Percentiles rank a stretch among this genome's conserved stretches.
Evolutionary conservation across 2,329 filamentous ascomycete genomes (phyloP).

Genomic region (Coniochaeta pulveracea): DNA sequence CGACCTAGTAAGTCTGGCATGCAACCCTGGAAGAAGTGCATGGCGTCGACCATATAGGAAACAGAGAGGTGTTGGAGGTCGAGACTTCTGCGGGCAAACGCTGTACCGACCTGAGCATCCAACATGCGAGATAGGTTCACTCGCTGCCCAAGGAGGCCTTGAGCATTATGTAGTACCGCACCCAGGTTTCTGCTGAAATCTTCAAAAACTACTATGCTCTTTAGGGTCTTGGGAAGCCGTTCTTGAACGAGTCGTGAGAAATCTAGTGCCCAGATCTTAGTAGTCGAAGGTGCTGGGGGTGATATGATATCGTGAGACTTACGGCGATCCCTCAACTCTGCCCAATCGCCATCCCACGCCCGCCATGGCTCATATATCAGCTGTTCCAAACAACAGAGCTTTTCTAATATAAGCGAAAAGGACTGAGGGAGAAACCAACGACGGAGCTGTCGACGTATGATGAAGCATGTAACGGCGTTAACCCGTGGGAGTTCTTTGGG

Average conservation of each 20-base stretch:
- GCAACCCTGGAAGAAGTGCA: slow-evolving; percentile 16
- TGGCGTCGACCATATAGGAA: slow-evolving; percentile 17
- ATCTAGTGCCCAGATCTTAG: neutral
- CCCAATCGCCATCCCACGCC: slow-evolving; percentile 2
- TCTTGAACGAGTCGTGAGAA: slow-evolving; percentile 6
- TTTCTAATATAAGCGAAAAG: slow-evolving; percentile 12
- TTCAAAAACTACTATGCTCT: slow-evolving; percentile 16
- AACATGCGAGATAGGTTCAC: slow-evolving; percentile 4
- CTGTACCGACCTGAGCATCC: slow-evolving; percentile 7
- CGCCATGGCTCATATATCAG: slow-evolving; percentile 22
- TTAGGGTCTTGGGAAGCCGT: slow-evolving; percentile 14
- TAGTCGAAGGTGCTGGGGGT: neutral
- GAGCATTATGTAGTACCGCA: slow-evolving; percentile 2
- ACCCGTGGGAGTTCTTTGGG: slow-evolving; percentile 13
- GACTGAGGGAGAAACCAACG: slow-evolving; percentile 10
- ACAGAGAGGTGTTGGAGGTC: slow-evolving; percentile 17
- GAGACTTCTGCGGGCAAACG: slow-evolving; percentile 16
- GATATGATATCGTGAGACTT: neutral
- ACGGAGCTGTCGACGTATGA: slow-evolving; percentile 22
- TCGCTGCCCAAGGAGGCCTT: slow-evolving; percentile 5
- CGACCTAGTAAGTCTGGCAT: too few relatives aligned
- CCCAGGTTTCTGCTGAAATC: slow-evolving; percentile 14
- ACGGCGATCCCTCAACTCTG: slow-evolving; percentile 1
- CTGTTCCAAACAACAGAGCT: slow-evolving; percentile 16
- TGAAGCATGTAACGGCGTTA: slow-evolving; percentile 16